These are phyloP conservation scores for Trichoderma koningiopsis DNA, from an alignment of 2,329 filamentous ascomycete genomes.

Conservation along the genomic window DNA sequence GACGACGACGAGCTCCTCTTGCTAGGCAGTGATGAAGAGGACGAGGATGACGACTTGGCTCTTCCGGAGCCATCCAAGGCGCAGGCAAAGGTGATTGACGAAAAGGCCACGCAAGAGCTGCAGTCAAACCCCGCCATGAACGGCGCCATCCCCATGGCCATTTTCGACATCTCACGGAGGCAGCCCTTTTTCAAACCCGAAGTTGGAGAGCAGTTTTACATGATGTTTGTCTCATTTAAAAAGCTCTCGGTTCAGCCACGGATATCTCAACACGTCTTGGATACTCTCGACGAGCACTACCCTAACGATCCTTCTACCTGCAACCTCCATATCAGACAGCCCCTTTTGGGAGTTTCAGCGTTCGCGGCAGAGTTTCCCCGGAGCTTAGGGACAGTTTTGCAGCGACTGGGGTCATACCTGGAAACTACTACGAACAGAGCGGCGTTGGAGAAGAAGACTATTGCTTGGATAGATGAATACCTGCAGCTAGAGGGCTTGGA, in stretches of 20 bases:
- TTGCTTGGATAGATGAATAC: constrained; percentile 57
- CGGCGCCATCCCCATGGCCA: constrained; percentile 89
- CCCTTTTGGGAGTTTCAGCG: constrained; percentile 66
- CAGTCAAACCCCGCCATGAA: constrained; percentile 80
- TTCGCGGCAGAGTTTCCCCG: constrained; percentile 71
- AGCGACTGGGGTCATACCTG: constrained; percentile 57
- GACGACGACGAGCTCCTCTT: constrained; percentile 52
- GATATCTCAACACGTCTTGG: constrained; percentile 74
- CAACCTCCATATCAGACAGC: constrained; percentile 71
- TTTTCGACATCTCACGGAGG: constrained; percentile 84
- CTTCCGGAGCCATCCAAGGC: constrained; percentile 49
- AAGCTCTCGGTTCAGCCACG: constrained; percentile 64
- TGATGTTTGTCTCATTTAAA: constrained; percentile 72
- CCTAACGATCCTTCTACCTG: constrained; percentile 64
- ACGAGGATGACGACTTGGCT: constrained; percentile 46
- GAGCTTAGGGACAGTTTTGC: constrained; percentile 67
- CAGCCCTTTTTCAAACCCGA: constrained; percentile 69
- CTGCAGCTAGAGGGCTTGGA: constrained; percentile 55
- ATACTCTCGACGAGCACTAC: constrained; percentile 60
- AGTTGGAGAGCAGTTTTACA: constrained; percentile 76
- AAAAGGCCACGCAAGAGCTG: constrained; percentile 53
- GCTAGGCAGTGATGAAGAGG: constrained; percentile 48
- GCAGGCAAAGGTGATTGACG: constrained; percentile 49
- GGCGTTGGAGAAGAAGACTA: constrained; percentile 51
- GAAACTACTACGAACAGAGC: constrained; percentile 49